phyloP scores from a whole-genome alignment of 2,329 filamentous ascomycete genomes.

The Xylariomycetidae sp. region DNA sequence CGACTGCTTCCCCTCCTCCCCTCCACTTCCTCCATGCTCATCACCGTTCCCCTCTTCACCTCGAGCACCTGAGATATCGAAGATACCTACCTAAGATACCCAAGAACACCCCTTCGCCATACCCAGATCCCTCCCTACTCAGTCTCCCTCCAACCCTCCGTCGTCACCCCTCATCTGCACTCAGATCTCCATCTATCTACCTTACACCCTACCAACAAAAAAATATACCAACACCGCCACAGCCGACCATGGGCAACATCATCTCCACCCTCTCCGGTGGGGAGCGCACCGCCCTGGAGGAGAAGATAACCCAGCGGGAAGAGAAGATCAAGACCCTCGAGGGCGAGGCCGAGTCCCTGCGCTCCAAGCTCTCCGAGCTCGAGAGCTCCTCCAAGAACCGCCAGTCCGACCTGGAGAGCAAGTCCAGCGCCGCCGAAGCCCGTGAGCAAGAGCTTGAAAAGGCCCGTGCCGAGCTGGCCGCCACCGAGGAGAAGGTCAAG shows the following conservation, averaged over 20 bases:
- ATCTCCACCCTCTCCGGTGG: conserved; percentile 33
- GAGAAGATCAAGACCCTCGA: conserved; percentile 29
- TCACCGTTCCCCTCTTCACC: background rate
- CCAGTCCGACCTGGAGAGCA: conserved; percentile 28
- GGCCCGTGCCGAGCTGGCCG: conserved; percentile 15
- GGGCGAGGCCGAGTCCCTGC: conserved; percentile 32
- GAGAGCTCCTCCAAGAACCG: conserved; percentile 29
- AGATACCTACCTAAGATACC: too few relatives aligned
- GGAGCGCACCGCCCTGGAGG: conserved; percentile 28
- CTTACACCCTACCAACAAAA: conserved; percentile 1
- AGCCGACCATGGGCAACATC: conserved; percentile 33
- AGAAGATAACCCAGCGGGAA: conserved; percentile 33
- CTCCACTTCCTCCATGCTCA: background rate
- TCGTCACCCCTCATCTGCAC: background rate
- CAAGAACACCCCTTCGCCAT: too few relatives aligned
- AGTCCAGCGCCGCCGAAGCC: conserved; percentile 17
- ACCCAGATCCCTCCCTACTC: too few relatives aligned
- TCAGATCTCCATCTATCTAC: background rate
- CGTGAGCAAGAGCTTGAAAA: conserved; percentile 20
- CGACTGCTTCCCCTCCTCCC: background rate
- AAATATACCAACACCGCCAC: background rate
- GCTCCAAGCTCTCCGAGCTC: conserved; percentile 30
- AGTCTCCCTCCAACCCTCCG: too few relatives aligned
- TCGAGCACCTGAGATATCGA: background rate
- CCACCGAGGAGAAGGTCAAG: conserved; percentile 19